Evolutionary conservation across 1,139 yeast species (phyloP), one percentile per base, ranked within the genome.

Genomic region (Meyerozyma athensensis): DNA sequence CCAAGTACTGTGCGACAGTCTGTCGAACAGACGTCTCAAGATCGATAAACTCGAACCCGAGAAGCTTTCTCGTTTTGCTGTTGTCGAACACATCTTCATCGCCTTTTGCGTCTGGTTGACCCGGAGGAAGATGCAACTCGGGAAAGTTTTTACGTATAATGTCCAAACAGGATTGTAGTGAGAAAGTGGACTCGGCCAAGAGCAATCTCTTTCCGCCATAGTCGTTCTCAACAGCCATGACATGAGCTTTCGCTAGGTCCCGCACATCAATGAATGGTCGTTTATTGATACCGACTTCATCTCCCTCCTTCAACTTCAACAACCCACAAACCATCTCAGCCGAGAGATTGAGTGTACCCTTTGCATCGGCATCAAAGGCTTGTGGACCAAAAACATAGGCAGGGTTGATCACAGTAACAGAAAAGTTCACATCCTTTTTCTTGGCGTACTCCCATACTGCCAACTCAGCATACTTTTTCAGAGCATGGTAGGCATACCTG

Each of bases 361-460:
- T 43, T 7, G 45, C 50, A 16, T 44, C 48, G 6, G 43, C 41
- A 19, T 50, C 50, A 33, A 46, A 52, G 6, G 60, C 58, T 37
- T 59, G 65, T 2, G 65, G 65, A 5, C 65, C 65, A 40, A 53
- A 53, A 2, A 52, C 53, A 35, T 41, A 56, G 41, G 44, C 40
- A 7, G 61, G 61, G 39, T 50, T 50, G 13, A 54, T 42, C 4
- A 43, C 38, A 21, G 46, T 39, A 4, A 50, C 30, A 4, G 41
- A 39, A 34, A 48, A 52, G 32, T 36, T 36, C 12, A 55, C 54
- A 38, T 52, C 48, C 18, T 46, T 43, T 12, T 42, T 33, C 17
- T 45, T 44, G 19, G 61, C 52, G 42, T 63, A 73, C 21, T 69
- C 63, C 77, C 79, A 72, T 17, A 68, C 72, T 1, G 68, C 63